Percentiles rank a stretch among this genome's conserved stretches.
These are phyloP conservation scores for Schwanniomyces pseudopolymorphus DNA, from an alignment of 805 yeast species.

Conservation along the genomic window DNA sequence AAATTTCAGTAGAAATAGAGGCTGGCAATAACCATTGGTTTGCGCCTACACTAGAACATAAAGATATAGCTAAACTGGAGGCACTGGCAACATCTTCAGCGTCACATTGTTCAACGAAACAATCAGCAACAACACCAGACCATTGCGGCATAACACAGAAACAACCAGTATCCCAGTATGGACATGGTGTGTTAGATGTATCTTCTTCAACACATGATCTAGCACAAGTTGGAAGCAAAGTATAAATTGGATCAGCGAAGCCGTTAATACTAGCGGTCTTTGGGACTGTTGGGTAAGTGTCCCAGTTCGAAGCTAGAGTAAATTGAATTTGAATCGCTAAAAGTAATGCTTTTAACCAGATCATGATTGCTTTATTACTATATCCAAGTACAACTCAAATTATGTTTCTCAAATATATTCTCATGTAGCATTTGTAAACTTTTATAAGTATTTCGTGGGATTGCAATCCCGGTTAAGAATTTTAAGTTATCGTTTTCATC, in stretches of 20 bases:
- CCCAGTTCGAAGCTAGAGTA: constrained; percentile 32
- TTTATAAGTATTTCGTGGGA: neutral
- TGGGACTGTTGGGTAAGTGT: constrained; percentile 46
- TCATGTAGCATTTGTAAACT: too few relatives aligned
- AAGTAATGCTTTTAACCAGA: neutral
- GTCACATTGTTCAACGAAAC: constrained; percentile 38
- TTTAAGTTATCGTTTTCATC: neutral
- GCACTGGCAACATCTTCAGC: constrained; percentile 37
- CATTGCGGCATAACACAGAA: constrained; percentile 49
- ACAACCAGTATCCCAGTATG: constrained; percentile 54
- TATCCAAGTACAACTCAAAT: too few relatives aligned
- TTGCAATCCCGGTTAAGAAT: neutral
- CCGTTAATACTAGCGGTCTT: constrained; percentile 49
- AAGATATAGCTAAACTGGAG: constrained; percentile 40
- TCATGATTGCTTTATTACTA: too few relatives aligned
- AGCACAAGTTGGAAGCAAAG: constrained; percentile 43
- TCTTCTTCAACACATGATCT: constrained; percentile 36
- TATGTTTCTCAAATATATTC: too few relatives aligned
- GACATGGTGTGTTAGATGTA: constrained; percentile 47
- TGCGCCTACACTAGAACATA: constrained; percentile 44
- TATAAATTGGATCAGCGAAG: constrained; percentile 46
- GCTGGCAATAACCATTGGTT: constrained; percentile 47
- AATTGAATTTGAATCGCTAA: neutral
- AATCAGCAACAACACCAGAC: constrained; percentile 43
- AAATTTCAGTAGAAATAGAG: constrained; percentile 30